Base-by-base conservation (phyloP, 495 filamentous ascomycete species). In the Saxispiralis lemnorum region DNA sequence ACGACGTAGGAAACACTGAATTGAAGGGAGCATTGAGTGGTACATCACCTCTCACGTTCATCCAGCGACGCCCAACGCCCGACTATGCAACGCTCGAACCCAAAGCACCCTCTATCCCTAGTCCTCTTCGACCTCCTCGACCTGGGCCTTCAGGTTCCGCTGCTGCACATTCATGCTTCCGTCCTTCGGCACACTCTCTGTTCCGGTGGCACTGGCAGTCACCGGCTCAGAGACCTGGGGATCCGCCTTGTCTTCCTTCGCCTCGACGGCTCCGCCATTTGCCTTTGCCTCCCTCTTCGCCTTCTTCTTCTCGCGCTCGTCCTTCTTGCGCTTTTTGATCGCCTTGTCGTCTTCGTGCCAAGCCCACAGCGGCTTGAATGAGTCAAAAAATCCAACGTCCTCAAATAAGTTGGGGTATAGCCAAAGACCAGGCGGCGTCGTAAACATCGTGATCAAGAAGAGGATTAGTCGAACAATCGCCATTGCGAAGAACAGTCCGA, bases 331-430 rank as follows among this genome's bases (percentile, higher is more conserved):
- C 41, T 36, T 38, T 44, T 55, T 55, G 13, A 49, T 35, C n/a
- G 45, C 46, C 41, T 56, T 52, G 33, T 49, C 50, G 35, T 56
- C 89, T 78, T 96, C 85, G 61, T 96, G 89, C 92, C 92, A 99
- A 39, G 82, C 92, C 88, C 92, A 96, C 30, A 89, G 59, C 19
- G 92, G 92, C 63, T 80, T 80, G 69, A 99, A 99, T 62, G 82
- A 92, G 48, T 99, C 92, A 56, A 96, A 79, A 63, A 99, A 95
- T 7, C 88, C 89, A 35, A 99, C 92, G 58, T 99, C 92, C 62
- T 96, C 92, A 63, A 95, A 99, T 16, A 99, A 60, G 57, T 99
- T 99, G 36, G 92, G 92, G 68, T 85, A 99, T 36, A 99, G 69
- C 92, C 92, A 99, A 21, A 99, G 67, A 49, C 92, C 92, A 1